These are phyloP conservation scores for Pichia sp. DNA, from an alignment of 1,139 yeast genomes.

Conservation along the genomic window DNA sequence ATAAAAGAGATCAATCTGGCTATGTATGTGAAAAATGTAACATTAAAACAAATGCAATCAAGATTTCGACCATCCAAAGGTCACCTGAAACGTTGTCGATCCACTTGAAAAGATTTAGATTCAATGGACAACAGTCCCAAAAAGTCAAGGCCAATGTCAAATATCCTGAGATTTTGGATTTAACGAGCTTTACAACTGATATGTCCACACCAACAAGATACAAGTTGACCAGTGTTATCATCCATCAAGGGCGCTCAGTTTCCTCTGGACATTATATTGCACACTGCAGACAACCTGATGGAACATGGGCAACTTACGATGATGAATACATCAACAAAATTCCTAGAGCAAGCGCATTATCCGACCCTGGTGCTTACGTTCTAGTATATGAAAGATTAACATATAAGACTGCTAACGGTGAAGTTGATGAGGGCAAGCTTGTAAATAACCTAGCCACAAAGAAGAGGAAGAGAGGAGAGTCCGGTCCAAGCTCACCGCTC, in stretches of 20 bases:
- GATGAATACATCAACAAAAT: constrained; percentile 81
- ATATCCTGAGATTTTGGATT: constrained; percentile 72
- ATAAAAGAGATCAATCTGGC: constrained; percentile 57
- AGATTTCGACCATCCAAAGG: constrained; percentile 65
- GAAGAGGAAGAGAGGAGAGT: constrained; percentile 11
- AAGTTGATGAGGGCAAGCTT: background rate
- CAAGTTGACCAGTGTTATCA: constrained; percentile 77
- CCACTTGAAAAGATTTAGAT: constrained; percentile 86
- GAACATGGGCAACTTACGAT: constrained; percentile 89
- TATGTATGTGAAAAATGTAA: constrained; percentile 88
- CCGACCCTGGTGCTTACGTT: constrained; percentile 86
- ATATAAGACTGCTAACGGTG: constrained; percentile 34
- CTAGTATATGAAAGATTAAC: constrained; percentile 75
- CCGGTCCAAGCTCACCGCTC: background rate
- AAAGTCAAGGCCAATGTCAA: constrained; percentile 84
- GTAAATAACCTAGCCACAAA: background rate
- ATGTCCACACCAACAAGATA: constrained; percentile 52
- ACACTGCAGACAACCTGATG: constrained; percentile 87
- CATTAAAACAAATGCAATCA: constrained; percentile 69
- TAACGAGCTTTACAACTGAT: constrained; percentile 57
- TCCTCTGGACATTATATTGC: constrained; percentile 92
- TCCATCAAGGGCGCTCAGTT: constrained; percentile 90
- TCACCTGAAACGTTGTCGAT: constrained; percentile 87
- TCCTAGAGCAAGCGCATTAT: constrained; percentile 66
- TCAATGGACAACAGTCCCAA: constrained; percentile 70